Evolutionary conservation across 768 basidiomycete genomes (phyloP), one percentile per base, ranked within the genome.

Genomic region (Clathrus columnatus): DNA sequence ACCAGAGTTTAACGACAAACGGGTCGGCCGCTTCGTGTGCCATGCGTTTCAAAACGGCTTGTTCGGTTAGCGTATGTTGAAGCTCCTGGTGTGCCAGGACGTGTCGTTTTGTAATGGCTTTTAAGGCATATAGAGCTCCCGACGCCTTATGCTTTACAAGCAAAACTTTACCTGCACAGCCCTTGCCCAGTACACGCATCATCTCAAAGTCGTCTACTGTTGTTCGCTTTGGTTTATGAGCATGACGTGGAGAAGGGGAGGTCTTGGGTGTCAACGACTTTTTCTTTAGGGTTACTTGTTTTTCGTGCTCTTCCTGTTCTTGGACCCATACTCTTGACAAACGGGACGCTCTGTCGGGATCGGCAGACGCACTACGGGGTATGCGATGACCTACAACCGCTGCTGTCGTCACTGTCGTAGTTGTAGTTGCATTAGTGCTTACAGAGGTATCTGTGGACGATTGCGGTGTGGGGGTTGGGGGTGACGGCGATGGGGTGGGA

Each of bases 31-130:
- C 80, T 62, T 87, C 83, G 49, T 62, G 56, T 0, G 92, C 88
- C 87, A 97, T 94, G 43, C 90, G 78, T 71, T 90, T 93, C 65
- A 99, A 72, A 28, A 99, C 95, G 6, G 89, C 85, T 69, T 98
- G 92, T 71, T 99, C 96, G 2, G 94, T 95, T 59, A 96, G 75
- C 2, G 95, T 98, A 70, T 98, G 96, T 64, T 89, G 85, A 54
- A 99, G 74, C 70, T 99, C 96, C 68, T 95, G 92, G 65, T 98
- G 92, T 1, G 94, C 91, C 50, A 98, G 75, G 21, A 99, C 96
- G 68, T 95, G 92, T 53, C 92, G 81, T 74, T 98, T 99, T 60
- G 92, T 94, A 70, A 99, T 96, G 5, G 94, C 94, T 72, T 99
- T 99, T 72, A 98, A 79, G 30, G 95, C 95, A 66, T 87, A 94